Evolutionary conservation across 768 basidiomycete genomes (phyloP), one percentile per base, ranked within the genome.

Genomic region (Tulasnella sp.): DNA sequence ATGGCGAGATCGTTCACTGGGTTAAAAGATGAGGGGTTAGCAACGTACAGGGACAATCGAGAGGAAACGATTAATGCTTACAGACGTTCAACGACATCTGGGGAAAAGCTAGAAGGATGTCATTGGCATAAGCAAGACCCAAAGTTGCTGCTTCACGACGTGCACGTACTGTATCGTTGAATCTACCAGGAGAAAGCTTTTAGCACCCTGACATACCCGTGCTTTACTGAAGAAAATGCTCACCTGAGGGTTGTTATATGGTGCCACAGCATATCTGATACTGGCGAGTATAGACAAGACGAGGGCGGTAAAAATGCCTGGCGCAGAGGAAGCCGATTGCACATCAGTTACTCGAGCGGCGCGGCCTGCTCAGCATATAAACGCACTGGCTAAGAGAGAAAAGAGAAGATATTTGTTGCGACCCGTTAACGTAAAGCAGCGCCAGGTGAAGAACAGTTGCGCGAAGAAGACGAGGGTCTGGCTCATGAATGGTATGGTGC

Each of bases 11-110:
- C 76, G 5, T 40, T 77, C 41, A 64, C 76, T 77, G 40, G 44
- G 40, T 37, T 14, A 37, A 69, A 5, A 11, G 31, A 37, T 69
- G 11, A 31, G 28, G 37, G 50, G 76, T 40, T 16, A 69, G 28
- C 12, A 28, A 69, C 64, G 64, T 37, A 9, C 16, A 37, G 28
- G 64, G 64, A 16, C 9, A 37, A 37, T 69, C 18, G 37, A 6
- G 64, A 37, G 34, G 11, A 37, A 37, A 2, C 5, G 34, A 5
- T 37, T 14, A n/a, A 20, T 76, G 28, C 76, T 54, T 50, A 77
- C 76, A 24, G 22, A 77, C 46, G n/a, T 77, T 77, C 41, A 64
- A n/a, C 58, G 76, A 48, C 46, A 77, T 28, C 34, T 50, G 41
- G 4, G 76, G 76, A 1, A 20, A 28, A 18, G 76, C 76, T 77